A percentile compares a stretch with the other conserved stretches of the same genome.
These are phyloP conservation scores for Pleurotus sapidus DNA, from an alignment of 768 basidiomycete genomes.

Conservation along the genomic window DNA sequence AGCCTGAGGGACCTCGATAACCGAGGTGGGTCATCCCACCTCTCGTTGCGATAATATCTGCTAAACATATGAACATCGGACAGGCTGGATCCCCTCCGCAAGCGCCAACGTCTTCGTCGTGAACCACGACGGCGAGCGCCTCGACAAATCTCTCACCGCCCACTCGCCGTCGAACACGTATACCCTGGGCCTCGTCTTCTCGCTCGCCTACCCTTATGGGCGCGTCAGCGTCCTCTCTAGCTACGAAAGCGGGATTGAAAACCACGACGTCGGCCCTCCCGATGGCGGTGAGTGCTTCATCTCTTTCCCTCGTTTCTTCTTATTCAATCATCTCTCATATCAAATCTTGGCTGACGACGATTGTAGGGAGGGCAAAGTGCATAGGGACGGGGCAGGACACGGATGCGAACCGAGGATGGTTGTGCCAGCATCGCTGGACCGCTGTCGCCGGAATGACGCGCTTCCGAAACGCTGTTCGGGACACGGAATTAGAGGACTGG, in stretches of 20 bases:
- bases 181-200: constrained; percentile 40
- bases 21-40: neutral
- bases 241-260: constrained; percentile 26
- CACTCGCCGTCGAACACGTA: constrained; percentile 46
- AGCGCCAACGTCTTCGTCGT: constrained; percentile 46
- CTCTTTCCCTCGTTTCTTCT: neutral
- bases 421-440: constrained; percentile 62
- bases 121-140: constrained; percentile 47
- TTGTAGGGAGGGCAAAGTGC: constrained; percentile 38
- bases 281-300: constrained; percentile 36
- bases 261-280: constrained; percentile 54
- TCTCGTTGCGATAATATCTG: too few species aligned
- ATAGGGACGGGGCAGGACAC: constrained; percentile 22
- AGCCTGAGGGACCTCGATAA: neutral
- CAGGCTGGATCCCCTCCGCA: constrained; percentile 38
- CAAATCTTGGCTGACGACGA: neutral
- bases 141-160: constrained; percentile 36
- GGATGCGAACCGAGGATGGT: constrained; percentile 56
- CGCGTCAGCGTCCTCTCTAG: constrained; percentile 44
- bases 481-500: constrained; percentile 32
- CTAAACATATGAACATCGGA: too few species aligned
- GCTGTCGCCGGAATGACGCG: constrained; percentile 62
- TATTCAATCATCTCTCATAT: too few species aligned
- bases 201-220: constrained; percentile 48
- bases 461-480: constrained; percentile 57